These are phyloP conservation scores for Chalaropsis thielavioides DNA, from an alignment of 2,329 filamentous ascomycete species.

Conservation along the genomic window DNA sequence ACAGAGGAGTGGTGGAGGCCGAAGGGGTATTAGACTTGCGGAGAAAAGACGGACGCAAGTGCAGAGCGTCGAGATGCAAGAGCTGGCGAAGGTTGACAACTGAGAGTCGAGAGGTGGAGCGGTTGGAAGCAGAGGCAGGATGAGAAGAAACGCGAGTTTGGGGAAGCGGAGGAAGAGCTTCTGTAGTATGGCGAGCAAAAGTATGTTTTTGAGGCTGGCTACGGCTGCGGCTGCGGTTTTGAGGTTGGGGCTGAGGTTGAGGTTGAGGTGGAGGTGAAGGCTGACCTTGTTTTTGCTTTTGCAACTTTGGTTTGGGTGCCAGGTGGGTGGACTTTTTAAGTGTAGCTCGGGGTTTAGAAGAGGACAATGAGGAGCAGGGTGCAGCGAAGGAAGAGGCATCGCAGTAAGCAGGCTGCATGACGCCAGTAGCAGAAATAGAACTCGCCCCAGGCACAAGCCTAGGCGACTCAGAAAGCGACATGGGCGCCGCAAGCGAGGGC, in stretches of 20 bases:
- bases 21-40: slow-evolving; percentile 9
- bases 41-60: slow-evolving; percentile 12
- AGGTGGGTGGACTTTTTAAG: slow-evolving; percentile 3
- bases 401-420: slow-evolving; percentile 8
- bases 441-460: not conserved
- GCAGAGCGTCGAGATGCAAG: slow-evolving; percentile 13
- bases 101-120: slow-evolving; percentile 4
- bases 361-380: slow-evolving; percentile 4
- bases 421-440: slow-evolving; percentile 13
- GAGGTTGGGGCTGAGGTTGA: not conserved
- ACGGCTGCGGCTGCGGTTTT: not conserved
- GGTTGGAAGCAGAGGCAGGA: not conserved
- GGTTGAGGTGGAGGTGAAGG: no score
- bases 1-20: slow-evolving; percentile 6
- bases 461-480: not conserved
- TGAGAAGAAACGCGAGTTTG: not conserved
- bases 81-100: slow-evolving; percentile 15
- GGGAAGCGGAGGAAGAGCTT: not conserved
- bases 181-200: not conserved
- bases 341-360: not conserved
- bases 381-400: slow-evolving; percentile 2
- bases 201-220: not conserved
- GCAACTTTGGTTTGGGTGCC: slow-evolving; percentile 1
- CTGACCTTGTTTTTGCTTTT: not conserved
- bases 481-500: slow-evolving; percentile 1